Evolutionary conservation across 208 protist species (phyloP), one percentile per base, ranked within the genome.

Genomic region (Trypanosoma cruzi): DNA sequence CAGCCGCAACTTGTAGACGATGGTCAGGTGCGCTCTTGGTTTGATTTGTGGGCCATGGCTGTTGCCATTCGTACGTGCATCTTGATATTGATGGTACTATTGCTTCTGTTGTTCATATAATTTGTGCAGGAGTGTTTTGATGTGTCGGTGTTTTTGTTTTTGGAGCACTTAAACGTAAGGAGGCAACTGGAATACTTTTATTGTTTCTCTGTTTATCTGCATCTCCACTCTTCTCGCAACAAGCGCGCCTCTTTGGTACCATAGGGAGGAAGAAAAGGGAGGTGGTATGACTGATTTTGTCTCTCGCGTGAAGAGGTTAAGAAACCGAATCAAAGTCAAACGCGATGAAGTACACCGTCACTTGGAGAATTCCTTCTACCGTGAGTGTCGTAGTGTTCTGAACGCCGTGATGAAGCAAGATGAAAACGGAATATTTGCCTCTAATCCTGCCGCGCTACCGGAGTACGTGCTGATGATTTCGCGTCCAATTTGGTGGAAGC

Each of bases 321-420:
- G 49, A 14, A 37, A 64, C 11, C 77, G 90, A 18, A 52, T 94
- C 31, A 85, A 88, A 76, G 63, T 79, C 42, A 84, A 81, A 59
- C 80, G 80, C 20, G 67, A 73, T 14, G 81, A 91, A 37, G 71
- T 93, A 28, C 56, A 83, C 13, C 42, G 55, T 11, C 79, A 81
- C 60, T 74, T 96, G 31, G 82, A 96, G 49, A 50, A 36, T 8
- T 69, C 73, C 16, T 94, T 94, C 48, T 96, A 94, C 61, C 57
- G 68, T 11, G 46, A 79, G 29, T 92, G 86, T 59, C 80, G 82
- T 14, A 66, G 52, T 69, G 64, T 85, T 11, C 68, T 85, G 10
- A 52, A 81, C 34, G 56, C 50, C 36, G 76, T 86, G 10, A 55
- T 53, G 44, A 67, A 65, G 37, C 44, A 85, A 0, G 89, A 93